Percentiles rank a stretch among this genome's conserved stretches.
phyloP scores from a whole-genome alignment of 139 green algal genomes.

The Tetradesmus obliquus region DNA sequence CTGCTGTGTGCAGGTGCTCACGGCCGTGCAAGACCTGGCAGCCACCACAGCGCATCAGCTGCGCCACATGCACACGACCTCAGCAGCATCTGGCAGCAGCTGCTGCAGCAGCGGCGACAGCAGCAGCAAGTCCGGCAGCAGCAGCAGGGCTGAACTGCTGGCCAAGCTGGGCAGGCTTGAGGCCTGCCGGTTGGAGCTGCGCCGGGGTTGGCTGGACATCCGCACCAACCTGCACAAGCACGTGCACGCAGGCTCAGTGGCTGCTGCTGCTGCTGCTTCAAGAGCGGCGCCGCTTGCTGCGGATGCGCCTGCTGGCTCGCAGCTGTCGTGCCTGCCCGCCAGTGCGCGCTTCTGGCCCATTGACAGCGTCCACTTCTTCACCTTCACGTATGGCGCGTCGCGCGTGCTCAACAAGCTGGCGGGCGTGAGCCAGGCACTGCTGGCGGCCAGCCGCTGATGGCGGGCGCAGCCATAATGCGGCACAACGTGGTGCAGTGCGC shows the following conservation, averaged over 20 bases:
- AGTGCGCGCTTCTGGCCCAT: constrained; percentile 5
- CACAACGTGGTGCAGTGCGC: not conserved
- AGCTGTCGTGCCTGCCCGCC: not conserved
- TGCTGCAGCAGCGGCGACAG: not conserved
- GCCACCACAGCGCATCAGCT: not conserved
- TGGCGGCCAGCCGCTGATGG: not conserved
- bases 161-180: constrained; percentile 25
- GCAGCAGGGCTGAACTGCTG: not conserved
- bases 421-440: not conserved
- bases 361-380: constrained; percentile 29
- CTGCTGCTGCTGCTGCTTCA: not conserved
- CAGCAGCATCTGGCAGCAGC: not conserved
- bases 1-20: not conserved
- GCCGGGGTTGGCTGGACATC: constrained; percentile 14
- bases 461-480: not conserved
- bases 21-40: not conserved
- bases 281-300: not conserved
- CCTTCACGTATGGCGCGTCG: constrained; percentile 17
- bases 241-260: constrained; percentile 6
- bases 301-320: not conserved
- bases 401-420: constrained; percentile 17
- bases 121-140: not conserved
- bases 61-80: not conserved
- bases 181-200: not conserved
- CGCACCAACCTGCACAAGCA: not conserved